phyloP scores from a whole-genome alignment of 805 yeast species.

The Starmera amethionina region DNA sequence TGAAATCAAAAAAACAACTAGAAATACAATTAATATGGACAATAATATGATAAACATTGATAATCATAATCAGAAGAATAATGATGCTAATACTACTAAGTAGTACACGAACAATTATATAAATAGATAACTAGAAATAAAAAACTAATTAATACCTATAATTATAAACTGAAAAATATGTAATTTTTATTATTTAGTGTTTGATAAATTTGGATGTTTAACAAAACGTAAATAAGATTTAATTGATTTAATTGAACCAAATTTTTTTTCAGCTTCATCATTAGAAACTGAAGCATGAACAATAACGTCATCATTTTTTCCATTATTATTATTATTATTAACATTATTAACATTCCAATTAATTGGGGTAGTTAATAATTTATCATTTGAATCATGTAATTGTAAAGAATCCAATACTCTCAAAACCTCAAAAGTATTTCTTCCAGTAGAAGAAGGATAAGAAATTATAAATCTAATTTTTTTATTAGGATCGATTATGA shows the following conservation, averaged over 20 bases:
- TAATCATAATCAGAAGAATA: no score
- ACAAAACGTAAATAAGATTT: slow-evolving; percentile 52
- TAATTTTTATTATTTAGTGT: slow-evolving; percentile 4
- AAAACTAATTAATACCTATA: no score
- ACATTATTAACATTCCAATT: slow-evolving; percentile 39
- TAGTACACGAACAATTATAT: no score
- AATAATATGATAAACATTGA: no score
- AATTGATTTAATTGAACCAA: slow-evolving; percentile 51
- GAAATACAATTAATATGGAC: no score
- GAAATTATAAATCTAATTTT: slow-evolving; percentile 52
- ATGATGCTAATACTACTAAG: no score
- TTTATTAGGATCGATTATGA: slow-evolving; percentile 59
- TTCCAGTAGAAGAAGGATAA: slow-evolving; percentile 67
- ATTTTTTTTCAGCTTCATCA: slow-evolving; percentile 47
- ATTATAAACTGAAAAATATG: not conserved
- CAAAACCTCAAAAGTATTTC: slow-evolving; percentile 68
- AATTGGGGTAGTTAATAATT: slow-evolving; percentile 49
- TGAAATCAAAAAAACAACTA: no score
- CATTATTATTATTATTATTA: no score
- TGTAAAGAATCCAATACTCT: slow-evolving; percentile 65
- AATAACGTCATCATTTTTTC: slow-evolving; percentile 55
- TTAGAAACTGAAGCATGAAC: slow-evolving; percentile 58
- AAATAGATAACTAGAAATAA: no score
- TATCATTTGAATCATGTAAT: slow-evolving; percentile 46
- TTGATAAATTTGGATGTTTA: slow-evolving; percentile 24